These are phyloP conservation scores for Phytophthora pluvialis DNA, from an alignment of 352 stramenopile genomes.

Conservation along the genomic window DNA sequence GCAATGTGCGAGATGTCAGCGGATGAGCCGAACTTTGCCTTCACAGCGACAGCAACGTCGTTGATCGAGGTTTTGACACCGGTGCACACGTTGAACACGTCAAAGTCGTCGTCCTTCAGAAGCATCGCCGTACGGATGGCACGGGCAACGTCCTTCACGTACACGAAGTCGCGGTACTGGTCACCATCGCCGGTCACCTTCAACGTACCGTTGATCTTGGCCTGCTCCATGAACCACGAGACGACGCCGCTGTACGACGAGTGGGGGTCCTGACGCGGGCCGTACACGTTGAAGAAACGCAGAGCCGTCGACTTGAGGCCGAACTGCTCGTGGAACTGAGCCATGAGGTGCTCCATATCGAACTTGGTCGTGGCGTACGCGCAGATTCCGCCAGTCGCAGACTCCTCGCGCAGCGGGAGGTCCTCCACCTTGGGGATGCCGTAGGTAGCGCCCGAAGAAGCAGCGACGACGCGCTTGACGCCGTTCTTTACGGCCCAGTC, in stretches of 20 bases:
- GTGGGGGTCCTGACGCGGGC: conserved; percentile 78
- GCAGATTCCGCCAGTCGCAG: conserved; percentile 75
- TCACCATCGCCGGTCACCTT: conserved; percentile 76
- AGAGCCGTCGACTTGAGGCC: conserved; percentile 75
- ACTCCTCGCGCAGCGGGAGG: conserved; percentile 69
- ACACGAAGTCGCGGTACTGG: conserved; percentile 87
- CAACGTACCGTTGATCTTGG: conserved; percentile 78
- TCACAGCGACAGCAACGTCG: conserved; percentile 58
- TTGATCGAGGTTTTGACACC: conserved; percentile 79
- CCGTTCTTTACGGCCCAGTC: conserved; percentile 77
- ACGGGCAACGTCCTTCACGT: conserved; percentile 80
- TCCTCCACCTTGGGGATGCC: conserved; percentile 64
- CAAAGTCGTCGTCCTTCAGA: conserved; percentile 62
- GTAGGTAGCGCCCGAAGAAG: conserved; percentile 78
- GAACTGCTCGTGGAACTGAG: conserved; percentile 64
- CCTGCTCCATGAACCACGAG: conserved; percentile 87
- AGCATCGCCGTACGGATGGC: conserved; percentile 84
- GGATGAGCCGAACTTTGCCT: conserved; percentile 67
- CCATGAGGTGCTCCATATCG: conserved; percentile 82
- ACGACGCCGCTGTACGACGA: conserved; percentile 84
- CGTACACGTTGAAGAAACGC: conserved; percentile 87
- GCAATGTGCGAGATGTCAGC: conserved; percentile 68
- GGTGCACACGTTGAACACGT: conserved; percentile 87
- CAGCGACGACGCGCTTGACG: conserved; percentile 78
- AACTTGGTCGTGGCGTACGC: conserved; percentile 85